Conservation (phyloP, 2,329 filamentous ascomycete genomes). For the Cordyceps cateniannulata region DNA sequence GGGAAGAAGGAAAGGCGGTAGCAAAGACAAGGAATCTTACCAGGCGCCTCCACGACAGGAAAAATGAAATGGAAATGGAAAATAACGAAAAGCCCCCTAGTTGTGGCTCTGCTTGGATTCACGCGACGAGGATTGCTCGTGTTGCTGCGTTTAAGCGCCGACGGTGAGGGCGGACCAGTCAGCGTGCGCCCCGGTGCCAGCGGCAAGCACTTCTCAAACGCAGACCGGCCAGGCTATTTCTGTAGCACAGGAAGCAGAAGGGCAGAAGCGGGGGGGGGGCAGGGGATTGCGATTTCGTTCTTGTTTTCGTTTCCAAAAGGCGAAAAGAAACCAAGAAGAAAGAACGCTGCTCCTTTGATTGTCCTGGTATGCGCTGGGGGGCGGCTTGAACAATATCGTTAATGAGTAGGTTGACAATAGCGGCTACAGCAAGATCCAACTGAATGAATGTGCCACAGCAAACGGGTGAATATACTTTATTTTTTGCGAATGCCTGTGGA, state of each 20-base stretch:
- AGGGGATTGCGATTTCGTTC: not conserved
- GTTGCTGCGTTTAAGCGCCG: conserved; percentile 12
- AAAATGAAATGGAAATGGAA: not conserved
- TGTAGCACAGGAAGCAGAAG: not conserved
- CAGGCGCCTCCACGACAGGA: not conserved
- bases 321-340: not conserved
- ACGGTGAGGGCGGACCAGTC: not conserved
- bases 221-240: conserved; percentile 2
- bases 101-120: not conserved
- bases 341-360: conserved; percentile 1
- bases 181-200: not conserved
- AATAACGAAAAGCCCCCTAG: conserved; percentile 2
- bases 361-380: not conserved
- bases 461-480: conserved; percentile 4
- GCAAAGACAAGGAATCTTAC: conserved; percentile 14
- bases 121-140: conserved; percentile 7
- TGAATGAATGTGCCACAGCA: conserved; percentile 6
- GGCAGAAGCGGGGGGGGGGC: not conserved
- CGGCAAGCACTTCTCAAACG: conserved; percentile 7
- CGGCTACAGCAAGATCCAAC: not conserved
- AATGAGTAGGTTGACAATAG: conserved; percentile 4
- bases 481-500: not conserved
- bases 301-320: not conserved
- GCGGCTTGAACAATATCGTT: not conserved
- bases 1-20: conserved; percentile 1